Evolutionary conservation across 129 eudicot genomes (phyloP).

Genomic region (carrot (Daucus carota)): DH1_v3.0 NC_030383.2:59289001-59289500

Average conservation of each 20-base stretch:
- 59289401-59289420: slow-evolving; percentile 95
- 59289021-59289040: too few species aligned
- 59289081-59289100: slow-evolving; percentile 81
- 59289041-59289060: slow-evolving; percentile 90
- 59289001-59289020: too few species aligned
- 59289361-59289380: slow-evolving; percentile 93
- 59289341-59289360: slow-evolving; percentile 80
- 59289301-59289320: slow-evolving; percentile 91
- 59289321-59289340: slow-evolving; percentile 72
- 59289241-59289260: background rate
- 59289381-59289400: slow-evolving; percentile 84
- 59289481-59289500: background rate
- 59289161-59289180: slow-evolving; percentile 80
- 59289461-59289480: too few species aligned
- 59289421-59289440: slow-evolving; percentile 40
- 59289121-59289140: slow-evolving; percentile 80
- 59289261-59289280: slow-evolving; percentile 4
- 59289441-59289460: background rate
- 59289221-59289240: background rate
- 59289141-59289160: slow-evolving; percentile 64
- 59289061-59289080: slow-evolving; percentile 84
- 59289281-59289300: slow-evolving; percentile 55
- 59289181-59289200: slow-evolving; percentile 62
- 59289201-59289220: background rate
- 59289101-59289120: slow-evolving; percentile 78